Conservation (phyloP, 208 protist genomes). For the Giardia duodenalis region DNA sequence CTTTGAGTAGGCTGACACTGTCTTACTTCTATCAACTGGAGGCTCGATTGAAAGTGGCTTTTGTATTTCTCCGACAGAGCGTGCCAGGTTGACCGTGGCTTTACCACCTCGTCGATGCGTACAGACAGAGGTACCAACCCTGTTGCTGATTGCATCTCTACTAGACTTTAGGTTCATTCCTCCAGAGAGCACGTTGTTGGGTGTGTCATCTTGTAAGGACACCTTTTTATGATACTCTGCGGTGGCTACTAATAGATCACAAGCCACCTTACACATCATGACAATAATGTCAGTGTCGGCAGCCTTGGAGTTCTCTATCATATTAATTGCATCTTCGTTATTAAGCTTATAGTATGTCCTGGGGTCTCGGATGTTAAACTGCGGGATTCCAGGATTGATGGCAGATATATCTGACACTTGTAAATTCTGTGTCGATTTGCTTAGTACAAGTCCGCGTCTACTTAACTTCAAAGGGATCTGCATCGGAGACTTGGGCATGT, state of each 20-base stretch:
- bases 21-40: no score
- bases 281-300: background rate
- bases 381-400: background rate
- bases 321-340: background rate
- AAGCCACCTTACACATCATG: background rate
- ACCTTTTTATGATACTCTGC: background rate
- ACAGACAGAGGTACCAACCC: no score
- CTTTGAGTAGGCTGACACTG: no score
- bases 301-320: background rate
- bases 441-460: background rate
- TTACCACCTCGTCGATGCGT: no score
- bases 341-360: background rate
- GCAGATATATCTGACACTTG: background rate
- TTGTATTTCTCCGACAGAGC: no score
- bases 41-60: no score
- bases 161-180: no score
- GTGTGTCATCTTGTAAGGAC: no score
- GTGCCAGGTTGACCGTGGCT: no score
- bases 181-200: no score
- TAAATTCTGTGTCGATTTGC: background rate
- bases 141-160: no score
- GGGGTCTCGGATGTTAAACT: background rate
- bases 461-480: background rate
- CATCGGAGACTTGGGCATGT: background rate
- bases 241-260: background rate